Evolutionary conservation across 306 rosid genomes (phyloP), one percentile per base, ranked within the genome.

Genomic region (Castanea crenata): DNA sequence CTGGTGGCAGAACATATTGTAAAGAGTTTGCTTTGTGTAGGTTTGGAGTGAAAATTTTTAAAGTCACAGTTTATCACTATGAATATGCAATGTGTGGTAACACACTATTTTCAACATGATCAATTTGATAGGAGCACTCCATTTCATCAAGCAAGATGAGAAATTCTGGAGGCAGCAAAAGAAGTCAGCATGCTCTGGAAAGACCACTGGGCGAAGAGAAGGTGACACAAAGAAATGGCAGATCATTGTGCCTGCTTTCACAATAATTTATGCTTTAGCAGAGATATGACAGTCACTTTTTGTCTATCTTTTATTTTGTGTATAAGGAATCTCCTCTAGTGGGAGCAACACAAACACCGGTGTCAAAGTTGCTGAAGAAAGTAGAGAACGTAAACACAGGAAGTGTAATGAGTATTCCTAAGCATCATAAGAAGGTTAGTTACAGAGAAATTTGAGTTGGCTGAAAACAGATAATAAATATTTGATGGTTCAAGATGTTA

Each of bases 401-500:
- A 85, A 91, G 85, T 84, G 85, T 74, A 55, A 78, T 85, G 87
- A 89, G 77, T 82, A 91, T 93, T 69, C 95, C 98, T 38, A 87
- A 89, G 86, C 97, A 86, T 78, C 99, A 88, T 76, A 95, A 87
- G 76, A 93, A 93, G 98, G 99, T 85, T 69, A 73, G 72, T 77
- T 80, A 31, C 63, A 11, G 25, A 20, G 67, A 31, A 61, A 25
- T 23, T 61, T 61, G 12, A 11, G 18, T 29, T 29, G 41, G 6
- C 14, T 19, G 69, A 63, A 63, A 29, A 63, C 15, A 34, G 69
- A 63, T 29, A 63, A 15, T 63, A 34, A 63, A 63, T 15, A 13
- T 35, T 35, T 68, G 72, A 68, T 35, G 34, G 52, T 54, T 79
- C 55, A 38, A 71, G 73, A 74, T 15, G 67, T 61, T 54, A 54